phyloP scores from a whole-genome alignment of 495 filamentous ascomycete genomes.

The Penicillium longicatenatum region DNA sequence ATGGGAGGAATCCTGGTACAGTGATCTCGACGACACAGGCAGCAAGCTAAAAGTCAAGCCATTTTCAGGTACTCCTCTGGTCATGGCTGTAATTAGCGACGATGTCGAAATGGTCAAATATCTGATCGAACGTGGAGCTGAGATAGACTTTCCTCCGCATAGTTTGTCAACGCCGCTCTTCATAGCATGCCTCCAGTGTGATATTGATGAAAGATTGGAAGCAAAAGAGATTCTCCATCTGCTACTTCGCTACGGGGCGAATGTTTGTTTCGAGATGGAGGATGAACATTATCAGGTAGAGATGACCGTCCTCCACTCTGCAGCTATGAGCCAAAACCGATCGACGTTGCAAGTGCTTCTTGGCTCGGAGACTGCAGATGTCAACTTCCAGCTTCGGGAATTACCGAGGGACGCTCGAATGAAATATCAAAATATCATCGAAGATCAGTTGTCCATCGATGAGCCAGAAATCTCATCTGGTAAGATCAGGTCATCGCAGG shows the following conservation, averaged over 20 bases:
- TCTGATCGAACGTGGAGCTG: conserved; percentile 8
- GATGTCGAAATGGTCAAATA: conserved; percentile 8
- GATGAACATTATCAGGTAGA: neutral
- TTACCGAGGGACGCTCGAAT: neutral
- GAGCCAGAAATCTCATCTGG: too few species aligned
- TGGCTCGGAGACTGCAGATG: conserved; percentile 8
- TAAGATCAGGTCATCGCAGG: too few species aligned
- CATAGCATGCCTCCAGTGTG: neutral
- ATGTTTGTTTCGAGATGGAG: conserved; percentile 8
- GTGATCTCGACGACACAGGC: neutral
- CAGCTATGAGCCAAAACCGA: neutral
- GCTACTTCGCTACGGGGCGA: conserved; percentile 1
- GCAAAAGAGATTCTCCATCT: conserved; percentile 2
- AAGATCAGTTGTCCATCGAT: neutral
- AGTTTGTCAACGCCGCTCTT: neutral
- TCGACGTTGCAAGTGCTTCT: conserved; percentile 7
- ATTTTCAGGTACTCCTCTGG: conserved; percentile 5
- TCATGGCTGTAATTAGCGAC: neutral
- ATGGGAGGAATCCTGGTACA: conserved; percentile 8
- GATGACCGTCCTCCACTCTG: conserved; percentile 3
- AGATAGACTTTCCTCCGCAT: conserved; percentile 6
- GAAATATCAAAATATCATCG: neutral
- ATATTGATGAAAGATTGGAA: neutral
- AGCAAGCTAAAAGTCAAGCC: conserved; percentile 3
- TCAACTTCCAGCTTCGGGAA: conserved; percentile 8